These are phyloP conservation scores for Lentinus brumalis DNA, from an alignment of 768 basidiomycete genomes.

Conservation along the genomic window DNA sequence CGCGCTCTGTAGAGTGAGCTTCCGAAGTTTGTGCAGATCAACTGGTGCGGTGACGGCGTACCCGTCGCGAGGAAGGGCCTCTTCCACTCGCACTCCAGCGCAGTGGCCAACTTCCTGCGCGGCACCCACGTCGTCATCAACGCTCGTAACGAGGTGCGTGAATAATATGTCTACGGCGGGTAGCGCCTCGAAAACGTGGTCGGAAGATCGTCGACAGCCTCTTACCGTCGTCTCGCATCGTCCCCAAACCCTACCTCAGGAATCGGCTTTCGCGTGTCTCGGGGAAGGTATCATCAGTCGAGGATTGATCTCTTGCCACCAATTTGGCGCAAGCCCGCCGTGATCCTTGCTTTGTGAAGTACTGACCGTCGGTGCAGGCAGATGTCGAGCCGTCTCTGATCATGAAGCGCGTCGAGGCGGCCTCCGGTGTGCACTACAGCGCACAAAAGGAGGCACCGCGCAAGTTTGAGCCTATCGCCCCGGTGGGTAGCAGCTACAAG, in stretches of 20 bases:
- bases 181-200: too few species aligned
- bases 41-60: constrained; percentile 98
- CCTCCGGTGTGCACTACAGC: constrained; percentile 90
- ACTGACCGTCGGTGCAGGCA: constrained; percentile 42
- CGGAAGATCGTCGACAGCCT: too few species aligned
- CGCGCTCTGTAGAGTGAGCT: constrained; percentile 61
- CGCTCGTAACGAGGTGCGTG: constrained; percentile 79
- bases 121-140: constrained; percentile 86
- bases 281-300: too few species aligned
- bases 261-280: too few species aligned
- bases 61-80: constrained; percentile 91
- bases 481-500: constrained; percentile 75
- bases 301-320: too few species aligned
- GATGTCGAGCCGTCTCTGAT: constrained; percentile 82
- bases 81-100: constrained; percentile 83
- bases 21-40: constrained; percentile 91
- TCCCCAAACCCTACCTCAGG: too few species aligned
- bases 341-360: background rate
- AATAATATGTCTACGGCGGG: constrained; percentile 2
- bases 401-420: constrained; percentile 84
- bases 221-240: too few species aligned
- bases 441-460: constrained; percentile 77
- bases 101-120: constrained; percentile 78
- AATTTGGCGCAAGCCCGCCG: too few species aligned
- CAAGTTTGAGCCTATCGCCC: constrained; percentile 76